Percentiles rank a stretch among this genome's conserved stretches.
phyloP scores from a whole-genome alignment of 768 basidiomycete genomes.

The Lanmaoa rubissima region DNA sequence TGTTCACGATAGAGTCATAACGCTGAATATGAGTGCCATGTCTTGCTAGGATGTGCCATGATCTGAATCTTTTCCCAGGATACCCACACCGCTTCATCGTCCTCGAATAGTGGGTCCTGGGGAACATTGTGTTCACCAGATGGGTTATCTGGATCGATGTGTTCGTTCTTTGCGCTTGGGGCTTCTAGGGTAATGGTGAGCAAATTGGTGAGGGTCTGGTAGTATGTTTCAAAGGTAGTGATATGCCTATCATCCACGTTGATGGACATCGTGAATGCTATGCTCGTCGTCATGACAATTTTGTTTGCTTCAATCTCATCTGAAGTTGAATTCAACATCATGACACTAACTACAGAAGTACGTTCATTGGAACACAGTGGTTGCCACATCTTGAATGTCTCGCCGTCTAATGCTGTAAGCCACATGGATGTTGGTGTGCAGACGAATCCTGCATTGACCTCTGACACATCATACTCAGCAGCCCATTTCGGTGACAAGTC shows the following conservation, averaged over 20 bases:
- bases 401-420: no score
- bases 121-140: not conserved
- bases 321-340: conserved; percentile 5
- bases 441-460: no score
- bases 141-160: conserved; percentile 5
- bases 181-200: not conserved
- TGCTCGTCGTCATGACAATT: conserved; percentile 9
- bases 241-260: conserved; percentile 1
- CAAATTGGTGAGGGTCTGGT: conserved; percentile 7
- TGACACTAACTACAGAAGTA: not conserved
- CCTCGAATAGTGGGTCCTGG: not conserved
- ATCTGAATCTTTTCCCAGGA: conserved; percentile 7
- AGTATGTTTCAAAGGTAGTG: conserved; percentile 12
- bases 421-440: not conserved
- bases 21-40: not conserved
- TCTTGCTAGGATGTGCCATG: not conserved
- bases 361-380: no score
- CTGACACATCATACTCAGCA: not conserved
- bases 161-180: not conserved
- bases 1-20: no score
- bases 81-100: conserved; percentile 20
- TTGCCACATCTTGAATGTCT: no score
- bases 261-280: conserved; percentile 4
- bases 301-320: conserved; percentile 2
- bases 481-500: conserved; percentile 6